phyloP scores from a whole-genome alignment of 306 rosid genomes.

The Lotus japonicus region DNA sequence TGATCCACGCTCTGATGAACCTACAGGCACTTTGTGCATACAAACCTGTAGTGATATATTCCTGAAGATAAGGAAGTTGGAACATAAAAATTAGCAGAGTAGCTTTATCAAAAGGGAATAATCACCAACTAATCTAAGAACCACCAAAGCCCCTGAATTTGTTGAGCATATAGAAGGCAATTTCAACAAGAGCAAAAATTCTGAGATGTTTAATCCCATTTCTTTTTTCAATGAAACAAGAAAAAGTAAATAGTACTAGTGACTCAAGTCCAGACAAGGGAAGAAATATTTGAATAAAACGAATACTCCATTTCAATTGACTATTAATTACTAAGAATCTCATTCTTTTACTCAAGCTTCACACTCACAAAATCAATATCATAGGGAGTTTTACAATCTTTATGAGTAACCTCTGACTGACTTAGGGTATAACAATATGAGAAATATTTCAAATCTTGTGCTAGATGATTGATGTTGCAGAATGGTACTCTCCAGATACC shows the following conservation, averaged over 20 bases:
- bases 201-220: neutral
- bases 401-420: neutral
- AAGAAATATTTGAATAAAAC: neutral
- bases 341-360: neutral
- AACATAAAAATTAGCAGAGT: neutral
- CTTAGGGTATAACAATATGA: neutral
- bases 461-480: neutral
- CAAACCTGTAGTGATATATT: constrained; percentile 61
- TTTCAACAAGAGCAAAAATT: neutral
- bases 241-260: neutral
- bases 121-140: constrained; percentile 1
- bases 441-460: neutral
- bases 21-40: constrained; percentile 59
- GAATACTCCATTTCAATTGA: neutral
- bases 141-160: neutral
- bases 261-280: neutral
- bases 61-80: constrained; percentile 40
- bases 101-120: neutral
- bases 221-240: neutral
- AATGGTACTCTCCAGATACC: neutral
- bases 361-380: neutral
- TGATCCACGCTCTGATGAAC: constrained; percentile 54
- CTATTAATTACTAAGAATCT: neutral
- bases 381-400: neutral
- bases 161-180: neutral